Conservation (phyloP, 139 green algal species). For the Coelastrella sp. region DNA sequence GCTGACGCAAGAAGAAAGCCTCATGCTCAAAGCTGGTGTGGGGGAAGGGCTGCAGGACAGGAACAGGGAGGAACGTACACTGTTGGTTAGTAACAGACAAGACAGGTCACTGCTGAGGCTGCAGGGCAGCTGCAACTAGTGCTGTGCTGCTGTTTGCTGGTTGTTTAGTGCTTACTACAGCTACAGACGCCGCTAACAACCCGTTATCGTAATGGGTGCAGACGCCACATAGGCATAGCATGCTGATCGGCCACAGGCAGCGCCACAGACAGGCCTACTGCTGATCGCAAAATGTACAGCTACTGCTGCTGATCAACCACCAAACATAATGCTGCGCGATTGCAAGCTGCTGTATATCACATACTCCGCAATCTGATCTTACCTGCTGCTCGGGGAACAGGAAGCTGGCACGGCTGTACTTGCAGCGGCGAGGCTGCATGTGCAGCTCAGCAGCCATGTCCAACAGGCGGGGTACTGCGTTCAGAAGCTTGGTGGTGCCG, state of each 20-base stretch:
- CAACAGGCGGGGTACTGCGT: conserved; percentile 84
- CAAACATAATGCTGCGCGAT: too few species aligned
- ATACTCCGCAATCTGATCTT: neutral
- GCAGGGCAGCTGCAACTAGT: neutral
- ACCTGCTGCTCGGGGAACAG: conserved; percentile 94
- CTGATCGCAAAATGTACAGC: too few species aligned
- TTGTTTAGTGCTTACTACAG: too few species aligned
- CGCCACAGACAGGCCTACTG: too few species aligned
- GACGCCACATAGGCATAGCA: too few species aligned
- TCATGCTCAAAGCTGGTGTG: conserved; percentile 88
- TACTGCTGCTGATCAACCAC: neutral
- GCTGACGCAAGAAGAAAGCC: conserved; percentile 76
- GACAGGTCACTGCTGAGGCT: too few species aligned
- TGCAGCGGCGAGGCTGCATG: conserved; percentile 62
- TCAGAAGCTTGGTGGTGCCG: conserved; percentile 95
- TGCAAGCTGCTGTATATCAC: neutral
- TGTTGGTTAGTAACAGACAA: too few species aligned
- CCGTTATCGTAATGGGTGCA: too few species aligned
- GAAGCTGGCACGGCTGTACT: conserved; percentile 94
- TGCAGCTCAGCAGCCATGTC: conserved; percentile 74
- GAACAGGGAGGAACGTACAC: neutral
- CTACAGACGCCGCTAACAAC: too few species aligned
- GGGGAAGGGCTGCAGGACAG: conserved; percentile 56
- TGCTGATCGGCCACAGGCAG: too few species aligned
- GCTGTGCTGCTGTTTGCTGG: neutral